Evolutionary conservation across 495 filamentous ascomycete genomes (phyloP).

Genomic region (Podospora fimiseda): DNA sequence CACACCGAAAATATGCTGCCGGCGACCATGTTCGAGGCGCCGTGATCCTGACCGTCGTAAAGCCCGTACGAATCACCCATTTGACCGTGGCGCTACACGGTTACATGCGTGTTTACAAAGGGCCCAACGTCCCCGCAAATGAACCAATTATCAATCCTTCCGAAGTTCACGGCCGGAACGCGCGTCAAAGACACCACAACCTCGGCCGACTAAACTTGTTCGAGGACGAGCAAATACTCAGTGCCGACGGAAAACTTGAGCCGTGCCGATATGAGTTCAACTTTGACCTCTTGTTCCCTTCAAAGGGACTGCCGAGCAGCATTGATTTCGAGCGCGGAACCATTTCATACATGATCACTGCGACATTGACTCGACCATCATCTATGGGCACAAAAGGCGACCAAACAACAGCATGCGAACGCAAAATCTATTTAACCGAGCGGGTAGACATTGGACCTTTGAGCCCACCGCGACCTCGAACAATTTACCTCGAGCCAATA

Average conservation of each 20-base stretch:
- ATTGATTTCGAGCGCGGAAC: slow-evolving; percentile 95
- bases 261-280: slow-evolving; percentile 86
- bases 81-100: slow-evolving; percentile 82
- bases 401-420: slow-evolving; percentile 68
- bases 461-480: slow-evolving; percentile 54
- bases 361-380: slow-evolving; percentile 83
- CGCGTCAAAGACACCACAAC: slow-evolving; percentile 62
- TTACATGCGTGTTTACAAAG: slow-evolving; percentile 80
- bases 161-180: slow-evolving; percentile 41
- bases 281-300: slow-evolving; percentile 76
- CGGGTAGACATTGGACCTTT: slow-evolving; percentile 54
- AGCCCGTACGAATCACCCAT: slow-evolving; percentile 83
- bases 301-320: slow-evolving; percentile 79
- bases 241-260: slow-evolving; percentile 81
- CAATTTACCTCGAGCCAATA: slow-evolving; percentile 75
- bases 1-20: slow-evolving; percentile 75
- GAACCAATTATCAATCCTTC: slow-evolving; percentile 39
- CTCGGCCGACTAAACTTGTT: slow-evolving; percentile 83
- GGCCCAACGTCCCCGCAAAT: slow-evolving; percentile 60
- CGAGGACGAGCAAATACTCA: slow-evolving; percentile 83
- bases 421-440: slow-evolving; percentile 73
- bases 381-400: slow-evolving; percentile 52
- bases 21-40: slow-evolving; percentile 60
- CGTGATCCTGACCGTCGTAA: slow-evolving; percentile 73
- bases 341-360: slow-evolving; percentile 82